A percentile compares a stretch with the other conserved stretches of the same genome.
phyloP scores from a whole-genome alignment of 2,329 filamentous ascomycete species.

The Ophiostoma tasmaniense region DNA sequence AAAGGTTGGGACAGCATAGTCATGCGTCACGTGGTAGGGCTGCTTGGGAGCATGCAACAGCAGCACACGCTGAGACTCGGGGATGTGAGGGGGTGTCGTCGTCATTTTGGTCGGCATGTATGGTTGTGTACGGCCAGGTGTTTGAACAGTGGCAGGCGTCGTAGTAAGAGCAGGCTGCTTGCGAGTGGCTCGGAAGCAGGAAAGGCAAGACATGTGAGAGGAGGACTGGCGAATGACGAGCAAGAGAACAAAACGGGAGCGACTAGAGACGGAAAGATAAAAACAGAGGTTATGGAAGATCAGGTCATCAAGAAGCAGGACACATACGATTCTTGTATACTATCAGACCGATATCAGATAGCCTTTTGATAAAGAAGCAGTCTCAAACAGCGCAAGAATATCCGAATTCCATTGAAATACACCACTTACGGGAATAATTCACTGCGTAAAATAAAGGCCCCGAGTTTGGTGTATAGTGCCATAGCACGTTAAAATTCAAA shows the following conservation, averaged over 20 bases:
- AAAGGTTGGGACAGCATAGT: slow-evolving; percentile 25
- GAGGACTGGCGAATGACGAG: background rate
- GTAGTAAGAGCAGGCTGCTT: background rate
- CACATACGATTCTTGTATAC: slow-evolving; percentile 9
- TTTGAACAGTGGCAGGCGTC: background rate
- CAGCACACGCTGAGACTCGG: slow-evolving; percentile 26
- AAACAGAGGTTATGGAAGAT: slow-evolving; percentile 38
- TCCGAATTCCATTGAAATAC: background rate
- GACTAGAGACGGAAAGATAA: background rate
- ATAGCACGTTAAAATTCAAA: background rate
- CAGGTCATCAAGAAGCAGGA: slow-evolving; percentile 4
- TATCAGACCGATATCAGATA: background rate
- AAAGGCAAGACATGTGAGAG: slow-evolving; percentile 6
- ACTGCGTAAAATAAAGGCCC: background rate
- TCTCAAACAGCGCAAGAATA: background rate
- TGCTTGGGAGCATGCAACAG: slow-evolving; percentile 26
- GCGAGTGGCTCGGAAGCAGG: background rate
- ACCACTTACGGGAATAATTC: background rate
- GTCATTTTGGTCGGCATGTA: slow-evolving; percentile 3
- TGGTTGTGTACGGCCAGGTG: slow-evolving; percentile 1
- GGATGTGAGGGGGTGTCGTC: slow-evolving; percentile 14
- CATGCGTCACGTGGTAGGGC: slow-evolving; percentile 25
- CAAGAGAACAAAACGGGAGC: background rate
- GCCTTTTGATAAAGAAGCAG: background rate
- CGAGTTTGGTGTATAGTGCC: background rate